Percentiles rank a stretch among this genome's conserved stretches.
Evolutionary conservation across 1,139 yeast genomes (phyloP).

Genomic region (Protomyces pachydermus): DNA sequence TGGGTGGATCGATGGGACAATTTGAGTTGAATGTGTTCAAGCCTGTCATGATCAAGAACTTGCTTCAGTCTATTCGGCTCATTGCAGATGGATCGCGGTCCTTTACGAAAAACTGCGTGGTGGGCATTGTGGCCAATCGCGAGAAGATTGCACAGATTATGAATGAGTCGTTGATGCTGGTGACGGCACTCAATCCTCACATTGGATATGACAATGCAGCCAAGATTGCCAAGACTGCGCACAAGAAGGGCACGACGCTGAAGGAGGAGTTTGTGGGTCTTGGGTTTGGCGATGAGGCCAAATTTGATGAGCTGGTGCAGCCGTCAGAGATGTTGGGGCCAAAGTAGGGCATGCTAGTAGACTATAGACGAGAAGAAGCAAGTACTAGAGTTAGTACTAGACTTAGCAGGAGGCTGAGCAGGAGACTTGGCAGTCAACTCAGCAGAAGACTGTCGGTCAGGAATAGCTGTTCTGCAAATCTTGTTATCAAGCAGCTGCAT

Average conservation of each 20-base stretch:
- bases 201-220: constrained; percentile 97
- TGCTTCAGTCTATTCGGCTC: constrained; percentile 78
- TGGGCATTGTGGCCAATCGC: constrained; percentile 83
- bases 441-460: no score
- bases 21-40: constrained; percentile 96
- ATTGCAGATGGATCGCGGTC: constrained; percentile 85
- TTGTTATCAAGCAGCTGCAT: no score
- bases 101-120: constrained; percentile 90
- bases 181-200: constrained; percentile 96
- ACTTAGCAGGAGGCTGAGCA: no score
- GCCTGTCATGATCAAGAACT: constrained; percentile 89
- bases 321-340: constrained; percentile 99
- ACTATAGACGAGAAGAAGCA: no score
- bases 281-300: constrained; percentile 72
- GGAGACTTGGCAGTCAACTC: no score
- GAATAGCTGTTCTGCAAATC: no score
- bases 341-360: constrained; percentile 29
- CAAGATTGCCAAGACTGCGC: constrained; percentile 97
- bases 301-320: constrained; percentile 89
- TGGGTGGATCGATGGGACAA: constrained; percentile 98
- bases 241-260: constrained; percentile 92
- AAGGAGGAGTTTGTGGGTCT: constrained; percentile 91
- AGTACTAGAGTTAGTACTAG: no score
- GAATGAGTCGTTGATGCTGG: constrained; percentile 95
- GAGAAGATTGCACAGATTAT: constrained; percentile 79